These are phyloP conservation scores for Salix arbutifolia DNA, from an alignment of 345 rosid genomes.

Conservation along the genomic window DNA sequence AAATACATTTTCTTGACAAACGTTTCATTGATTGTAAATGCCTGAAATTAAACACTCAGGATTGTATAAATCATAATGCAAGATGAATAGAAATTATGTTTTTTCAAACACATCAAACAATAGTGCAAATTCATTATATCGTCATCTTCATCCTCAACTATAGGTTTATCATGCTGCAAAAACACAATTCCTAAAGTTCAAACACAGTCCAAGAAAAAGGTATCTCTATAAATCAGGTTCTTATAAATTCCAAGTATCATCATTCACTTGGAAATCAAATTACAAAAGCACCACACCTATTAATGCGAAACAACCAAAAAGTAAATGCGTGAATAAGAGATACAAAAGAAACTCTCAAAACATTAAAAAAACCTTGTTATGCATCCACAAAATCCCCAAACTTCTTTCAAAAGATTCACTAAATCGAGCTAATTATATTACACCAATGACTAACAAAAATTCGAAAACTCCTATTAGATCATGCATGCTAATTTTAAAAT, in stretches of 20 bases:
- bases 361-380: not conserved
- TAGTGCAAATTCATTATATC: too few species aligned
- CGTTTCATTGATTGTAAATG: too few species aligned
- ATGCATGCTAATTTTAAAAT: not conserved
- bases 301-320: not conserved
- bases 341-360: not conserved
- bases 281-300: not conserved
- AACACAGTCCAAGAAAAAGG: not conserved
- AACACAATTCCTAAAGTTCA: not conserved
- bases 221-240: not conserved
- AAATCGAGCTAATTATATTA: not conserved
- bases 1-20: too few species aligned
- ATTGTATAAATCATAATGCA: too few species aligned
- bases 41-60: too few species aligned
- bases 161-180: slow-evolving; percentile 51
- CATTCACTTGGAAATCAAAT: not conserved
- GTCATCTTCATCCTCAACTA: slow-evolving; percentile 47
- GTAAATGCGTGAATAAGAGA: not conserved
- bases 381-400: not conserved
- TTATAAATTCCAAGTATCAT: not conserved
- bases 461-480: not conserved
- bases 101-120: too few species aligned
- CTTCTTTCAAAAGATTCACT: not conserved
- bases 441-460: not conserved
- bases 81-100: too few species aligned